Evolutionary conservation across 805 yeast genomes (phyloP).

Genomic region (Lachancea lanzarotensis): DNA sequence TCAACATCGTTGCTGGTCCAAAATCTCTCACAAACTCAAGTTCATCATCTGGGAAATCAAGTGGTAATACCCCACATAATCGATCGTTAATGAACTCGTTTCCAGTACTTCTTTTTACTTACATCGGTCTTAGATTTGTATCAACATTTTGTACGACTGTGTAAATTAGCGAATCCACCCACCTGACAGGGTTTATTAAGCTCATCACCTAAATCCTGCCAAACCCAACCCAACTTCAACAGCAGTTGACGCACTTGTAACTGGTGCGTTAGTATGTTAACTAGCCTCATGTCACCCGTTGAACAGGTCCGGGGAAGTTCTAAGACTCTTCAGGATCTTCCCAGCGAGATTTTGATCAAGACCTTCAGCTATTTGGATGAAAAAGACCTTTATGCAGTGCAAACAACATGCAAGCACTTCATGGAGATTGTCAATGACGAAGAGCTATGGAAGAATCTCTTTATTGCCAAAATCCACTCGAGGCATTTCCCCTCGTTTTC

Average conservation of each 20-base stretch:
- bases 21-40: too few species aligned
- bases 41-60: too few species aligned
- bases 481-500: slow-evolving; percentile 35
- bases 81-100: too few species aligned
- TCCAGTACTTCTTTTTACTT: too few species aligned
- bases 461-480: slow-evolving; percentile 27
- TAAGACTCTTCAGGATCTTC: slow-evolving; percentile 21
- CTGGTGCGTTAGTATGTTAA: neutral
- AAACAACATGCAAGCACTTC: slow-evolving; percentile 28
- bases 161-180: too few species aligned
- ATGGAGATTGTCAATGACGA: slow-evolving; percentile 33
- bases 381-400: slow-evolving; percentile 30
- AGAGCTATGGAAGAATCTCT: slow-evolving; percentile 38
- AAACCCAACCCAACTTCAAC: too few species aligned
- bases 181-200: too few species aligned
- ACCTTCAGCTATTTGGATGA: slow-evolving; percentile 35
- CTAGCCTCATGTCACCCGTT: neutral
- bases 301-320: neutral
- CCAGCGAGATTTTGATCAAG: slow-evolving; percentile 33
- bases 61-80: too few species aligned
- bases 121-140: too few species aligned
- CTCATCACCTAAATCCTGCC: too few species aligned
- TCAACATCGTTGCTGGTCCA: too few species aligned
- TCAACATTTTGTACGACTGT: too few species aligned
- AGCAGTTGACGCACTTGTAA: neutral